Conservation (phyloP, 78 protist genomes). For the Planoprotostelium fungivorum region DNA sequence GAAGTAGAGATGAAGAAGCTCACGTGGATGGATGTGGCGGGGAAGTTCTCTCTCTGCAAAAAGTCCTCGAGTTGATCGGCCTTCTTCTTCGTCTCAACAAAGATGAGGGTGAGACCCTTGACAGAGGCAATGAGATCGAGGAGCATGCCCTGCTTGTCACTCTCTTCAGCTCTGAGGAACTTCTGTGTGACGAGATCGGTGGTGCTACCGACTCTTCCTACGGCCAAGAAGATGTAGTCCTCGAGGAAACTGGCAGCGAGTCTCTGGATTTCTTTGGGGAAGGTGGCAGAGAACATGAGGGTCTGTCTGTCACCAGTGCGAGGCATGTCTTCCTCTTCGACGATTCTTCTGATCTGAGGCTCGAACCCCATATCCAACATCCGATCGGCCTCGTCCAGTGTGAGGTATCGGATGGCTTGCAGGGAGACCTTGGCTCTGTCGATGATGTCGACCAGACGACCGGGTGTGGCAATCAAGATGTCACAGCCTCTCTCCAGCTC, state of each 20-base stretch:
- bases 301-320: slow-evolving; percentile 82
- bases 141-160: slow-evolving; percentile 76
- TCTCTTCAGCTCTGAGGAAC: slow-evolving; percentile 62
- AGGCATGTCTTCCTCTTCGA: slow-evolving; percentile 87
- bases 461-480: slow-evolving; percentile 97
- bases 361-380: slow-evolving; percentile 99
- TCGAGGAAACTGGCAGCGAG: slow-evolving; percentile 93
- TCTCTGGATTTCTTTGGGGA: slow-evolving; percentile 91
- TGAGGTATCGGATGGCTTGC: slow-evolving; percentile 56
- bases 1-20: slow-evolving; percentile 88
- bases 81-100: slow-evolving; percentile 87
- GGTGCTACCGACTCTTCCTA: slow-evolving; percentile 97
- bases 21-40: slow-evolving; percentile 92
- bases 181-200: slow-evolving; percentile 85
- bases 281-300: slow-evolving; percentile 98
- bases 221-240: slow-evolving; percentile 88
- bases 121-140: slow-evolving; percentile 63
- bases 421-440: slow-evolving; percentile 85
- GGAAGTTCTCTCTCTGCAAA: slow-evolving; percentile 52
- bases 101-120: slow-evolving; percentile 74
- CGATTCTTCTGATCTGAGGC: slow-evolving; percentile 96
- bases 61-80: slow-evolving; percentile 87
- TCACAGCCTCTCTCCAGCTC: slow-evolving; percentile 94
- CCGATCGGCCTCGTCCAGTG: slow-evolving; percentile 99
- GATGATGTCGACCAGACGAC: slow-evolving; percentile 94